phyloP scores from a whole-genome alignment of 176 grass and related monocot genomes.

The Musa acuminata region DNA sequence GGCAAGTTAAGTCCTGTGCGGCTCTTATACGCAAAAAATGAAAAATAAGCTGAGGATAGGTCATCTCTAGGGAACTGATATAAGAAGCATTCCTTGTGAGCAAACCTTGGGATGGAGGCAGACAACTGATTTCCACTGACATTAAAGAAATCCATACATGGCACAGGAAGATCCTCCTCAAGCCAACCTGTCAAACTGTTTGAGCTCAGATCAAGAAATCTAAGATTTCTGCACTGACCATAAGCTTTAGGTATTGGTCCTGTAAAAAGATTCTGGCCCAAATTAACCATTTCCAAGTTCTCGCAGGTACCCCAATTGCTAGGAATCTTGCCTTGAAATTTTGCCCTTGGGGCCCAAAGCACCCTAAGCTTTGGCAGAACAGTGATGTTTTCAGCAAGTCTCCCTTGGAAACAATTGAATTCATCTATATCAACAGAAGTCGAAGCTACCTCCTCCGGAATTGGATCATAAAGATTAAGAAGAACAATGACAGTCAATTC shows the following conservation, averaged over 20 bases:
- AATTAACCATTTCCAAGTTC: conserved; percentile 49
- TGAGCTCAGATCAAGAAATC: conserved; percentile 50
- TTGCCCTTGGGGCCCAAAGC: conserved; percentile 38
- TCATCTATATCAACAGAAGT: conserved; percentile 20
- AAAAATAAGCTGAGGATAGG: conserved; percentile 28
- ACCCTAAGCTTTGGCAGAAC: conserved; percentile 39
- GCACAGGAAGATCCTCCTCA: conserved; percentile 27
- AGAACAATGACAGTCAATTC: conserved; percentile 48
- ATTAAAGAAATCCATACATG: conserved; percentile 47
- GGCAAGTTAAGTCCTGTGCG: conserved; percentile 16
- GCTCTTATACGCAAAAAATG: conserved; percentile 31
- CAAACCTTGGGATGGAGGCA: conserved; percentile 41
- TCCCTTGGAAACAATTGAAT: conserved; percentile 50
- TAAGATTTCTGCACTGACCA: conserved; percentile 40
- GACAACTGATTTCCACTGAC: conserved; percentile 46
- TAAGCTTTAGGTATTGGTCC: conserved; percentile 36
- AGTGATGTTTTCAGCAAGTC: conserved; percentile 35
- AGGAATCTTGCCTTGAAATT: conserved; percentile 28
- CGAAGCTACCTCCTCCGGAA: not conserved
- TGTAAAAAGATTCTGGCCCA: conserved; percentile 34
- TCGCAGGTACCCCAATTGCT: conserved; percentile 44
- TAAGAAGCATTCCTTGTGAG: conserved; percentile 21
- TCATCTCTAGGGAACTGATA: conserved; percentile 18
- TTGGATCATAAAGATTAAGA: conserved; percentile 44
- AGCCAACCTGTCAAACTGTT: conserved; percentile 42